A percentile compares a stretch with the other conserved stretches of the same genome.
These are phyloP conservation scores for Paramecium biaurelia DNA, from an alignment of 73 alveolate species.

Conservation along the genomic window DNA sequence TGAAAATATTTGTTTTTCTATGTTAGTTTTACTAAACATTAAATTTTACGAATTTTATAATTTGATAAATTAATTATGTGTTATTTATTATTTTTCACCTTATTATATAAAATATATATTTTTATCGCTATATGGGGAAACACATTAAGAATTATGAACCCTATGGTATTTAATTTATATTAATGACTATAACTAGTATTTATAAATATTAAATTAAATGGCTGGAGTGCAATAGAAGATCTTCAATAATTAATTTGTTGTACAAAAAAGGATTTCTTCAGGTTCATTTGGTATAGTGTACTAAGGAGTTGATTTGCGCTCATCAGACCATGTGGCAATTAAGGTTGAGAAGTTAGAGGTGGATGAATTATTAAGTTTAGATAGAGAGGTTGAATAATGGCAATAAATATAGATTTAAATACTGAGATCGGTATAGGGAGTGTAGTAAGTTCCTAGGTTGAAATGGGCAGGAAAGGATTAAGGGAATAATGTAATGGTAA, in stretches of 20 bases:
- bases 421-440: background rate
- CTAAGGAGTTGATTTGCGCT: constrained; percentile 14
- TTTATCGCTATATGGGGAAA: background rate
- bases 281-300: constrained; percentile 44
- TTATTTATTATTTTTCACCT: background rate
- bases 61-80: background rate
- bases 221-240: background rate
- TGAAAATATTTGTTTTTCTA: too few species aligned
- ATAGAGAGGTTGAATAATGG: constrained; percentile 43
- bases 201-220: background rate
- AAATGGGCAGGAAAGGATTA: constrained; percentile 63
- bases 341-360: constrained; percentile 63
- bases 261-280: constrained; percentile 6
- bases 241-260: constrained; percentile 27
- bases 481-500: constrained; percentile 56
- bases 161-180: background rate
- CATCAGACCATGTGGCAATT: background rate
- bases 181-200: background rate
- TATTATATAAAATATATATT: too few species aligned
- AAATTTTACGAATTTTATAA: background rate
- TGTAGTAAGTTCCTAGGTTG: constrained; percentile 62
- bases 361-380: constrained; percentile 61
- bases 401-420: background rate
- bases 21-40: background rate
- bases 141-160: background rate